Percentiles rank a stretch among this genome's conserved stretches.
Evolutionary conservation across 169 alveolate genomes (phyloP).

Genomic region (Plasmodium vivax): DNA sequence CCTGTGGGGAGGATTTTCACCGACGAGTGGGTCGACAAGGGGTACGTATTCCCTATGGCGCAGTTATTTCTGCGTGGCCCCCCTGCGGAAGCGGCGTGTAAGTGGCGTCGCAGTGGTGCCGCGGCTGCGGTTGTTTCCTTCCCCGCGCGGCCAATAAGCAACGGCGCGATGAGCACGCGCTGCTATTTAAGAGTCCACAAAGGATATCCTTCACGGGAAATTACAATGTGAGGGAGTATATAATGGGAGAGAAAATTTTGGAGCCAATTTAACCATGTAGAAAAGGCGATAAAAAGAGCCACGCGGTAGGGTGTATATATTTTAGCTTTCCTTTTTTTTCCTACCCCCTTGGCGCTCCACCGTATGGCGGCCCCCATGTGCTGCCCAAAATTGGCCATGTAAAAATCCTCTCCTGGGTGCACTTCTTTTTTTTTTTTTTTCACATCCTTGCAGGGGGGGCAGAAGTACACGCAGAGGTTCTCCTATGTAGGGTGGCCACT

Average conservation of each 20-base stretch:
- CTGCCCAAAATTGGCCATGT: neutral
- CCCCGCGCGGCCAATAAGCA: neutral
- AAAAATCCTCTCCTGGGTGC: neutral
- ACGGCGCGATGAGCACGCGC: neutral
- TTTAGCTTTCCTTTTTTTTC: neutral
- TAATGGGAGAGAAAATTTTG: neutral
- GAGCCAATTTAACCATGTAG: neutral
- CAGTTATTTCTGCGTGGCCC: neutral
- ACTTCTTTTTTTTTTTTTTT: no score
- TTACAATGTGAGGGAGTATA: neutral
- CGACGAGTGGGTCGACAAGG: neutral
- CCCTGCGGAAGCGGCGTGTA: neutral
- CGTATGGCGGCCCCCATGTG: neutral
- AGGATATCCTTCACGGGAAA: neutral
- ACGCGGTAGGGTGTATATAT: neutral
- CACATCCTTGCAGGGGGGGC: neutral
- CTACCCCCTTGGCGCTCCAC: neutral
- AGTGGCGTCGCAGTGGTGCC: neutral
- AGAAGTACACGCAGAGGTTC: neutral
- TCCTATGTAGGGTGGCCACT: neutral
- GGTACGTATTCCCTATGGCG: neutral
- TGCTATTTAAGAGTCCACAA: neutral
- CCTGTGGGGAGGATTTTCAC: neutral
- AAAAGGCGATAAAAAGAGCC: neutral
- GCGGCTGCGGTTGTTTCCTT: neutral